Base-by-base conservation (phyloP, 2,329 filamentous ascomycete species). In the Cladosporium phlei region DNA sequence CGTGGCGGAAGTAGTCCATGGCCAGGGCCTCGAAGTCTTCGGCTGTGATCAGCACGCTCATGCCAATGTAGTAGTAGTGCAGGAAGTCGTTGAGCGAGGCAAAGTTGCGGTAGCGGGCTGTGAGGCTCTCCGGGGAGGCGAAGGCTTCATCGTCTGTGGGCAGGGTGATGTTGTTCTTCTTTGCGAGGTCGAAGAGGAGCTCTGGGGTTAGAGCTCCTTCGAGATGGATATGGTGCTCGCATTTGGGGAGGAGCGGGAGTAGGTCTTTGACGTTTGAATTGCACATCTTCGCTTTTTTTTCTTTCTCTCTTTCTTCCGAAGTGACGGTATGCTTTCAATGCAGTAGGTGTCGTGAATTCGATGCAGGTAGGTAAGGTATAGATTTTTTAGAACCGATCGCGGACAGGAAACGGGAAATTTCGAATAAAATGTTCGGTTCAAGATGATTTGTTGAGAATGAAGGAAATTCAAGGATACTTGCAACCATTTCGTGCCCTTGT, bases 171-270 rank as follows among this genome's bases (percentile, higher is more conserved):
- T 70, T 70, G 72, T 91, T 88, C 59, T 78, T 78, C 27, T 69
- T 62, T 5, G 86, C 83, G 4, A 91, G 78, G 22, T 71, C 60
- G 69, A 89, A 90, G 52, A 89, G 78, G 29, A 88, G 72, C 46
- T 74, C 69, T 1, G 86, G 84, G 30, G 82, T 80, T 28, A 91
- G 74, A 10, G 83, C 83, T 46, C 86, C 86, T 66, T 90, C 86
- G 25, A 91, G 74, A 62, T 91, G 86, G 45, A 90, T 77, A 67
- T 90, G 86, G 61, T 89, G 86, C 64, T 91, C 86, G 67, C 83
- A 86, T 71, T 90, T 90, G 53, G 46, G 46, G 2, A 48, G 39
- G 11, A 20, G 20, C 19, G 46, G 28, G 4, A 48, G 21, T 19
- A 48, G 38, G 8, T 20, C 28, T 8, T 47, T 19, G 9, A 39